These are phyloP conservation scores for Alternaria alternata DNA, from an alignment of 2,329 filamentous ascomycete species.

Conservation along the genomic window DNA sequence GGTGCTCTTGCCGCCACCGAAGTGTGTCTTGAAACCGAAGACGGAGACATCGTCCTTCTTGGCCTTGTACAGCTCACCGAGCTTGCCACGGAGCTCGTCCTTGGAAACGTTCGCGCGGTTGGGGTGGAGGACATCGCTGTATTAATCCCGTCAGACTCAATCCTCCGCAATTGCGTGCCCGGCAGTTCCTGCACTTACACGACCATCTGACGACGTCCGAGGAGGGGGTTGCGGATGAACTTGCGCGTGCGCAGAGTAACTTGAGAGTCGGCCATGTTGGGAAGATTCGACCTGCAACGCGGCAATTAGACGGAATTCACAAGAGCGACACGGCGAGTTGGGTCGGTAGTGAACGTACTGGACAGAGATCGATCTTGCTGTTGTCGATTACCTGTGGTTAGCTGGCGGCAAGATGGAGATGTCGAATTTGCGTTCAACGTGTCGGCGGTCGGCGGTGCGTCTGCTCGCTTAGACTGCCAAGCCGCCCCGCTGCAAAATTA, in stretches of 20 bases:
- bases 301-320: conserved; percentile 23
- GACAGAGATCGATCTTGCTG: conserved; percentile 47
- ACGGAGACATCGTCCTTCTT: conserved; percentile 97
- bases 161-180: conserved; percentile 24
- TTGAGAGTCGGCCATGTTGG: conserved; percentile 82
- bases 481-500: conserved; percentile 28
- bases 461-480: conserved; percentile 22
- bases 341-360: conserved; percentile 39
- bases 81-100: conserved; percentile 96
- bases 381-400: conserved; percentile 40
- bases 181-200: conserved; percentile 69
- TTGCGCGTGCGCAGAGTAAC: conserved; percentile 86
- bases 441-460: conserved; percentile 24
- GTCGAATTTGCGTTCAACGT: conserved; percentile 30
- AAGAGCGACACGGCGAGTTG: conserved; percentile 10
- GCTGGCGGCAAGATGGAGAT: conserved; percentile 45
- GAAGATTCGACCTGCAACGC: conserved; percentile 42
- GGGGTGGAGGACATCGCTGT: conserved; percentile 98
- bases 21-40: conserved; percentile 98
- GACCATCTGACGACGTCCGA: conserved; percentile 99
- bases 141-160: conserved; percentile 41
- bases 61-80: conserved; percentile 96
- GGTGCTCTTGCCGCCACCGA: conserved; percentile 99
- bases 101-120: conserved; percentile 98
- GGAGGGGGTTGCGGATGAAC: conserved; percentile 99